Conservation (phyloP, 768 basidiomycete species). For the Obba rivulosa region DNA sequence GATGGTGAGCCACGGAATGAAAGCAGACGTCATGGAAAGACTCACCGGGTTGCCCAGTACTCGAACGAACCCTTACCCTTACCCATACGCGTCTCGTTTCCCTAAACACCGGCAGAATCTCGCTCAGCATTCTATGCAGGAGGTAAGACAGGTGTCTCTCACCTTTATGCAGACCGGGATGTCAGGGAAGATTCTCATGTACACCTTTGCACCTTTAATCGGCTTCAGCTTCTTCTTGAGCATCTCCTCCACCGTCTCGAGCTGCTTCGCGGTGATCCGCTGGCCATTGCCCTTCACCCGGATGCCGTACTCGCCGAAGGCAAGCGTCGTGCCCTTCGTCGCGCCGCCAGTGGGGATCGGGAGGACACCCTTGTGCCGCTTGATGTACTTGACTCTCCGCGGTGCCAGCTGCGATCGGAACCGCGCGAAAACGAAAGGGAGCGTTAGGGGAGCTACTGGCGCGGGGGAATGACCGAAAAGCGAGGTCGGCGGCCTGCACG, state of each 20-base stretch:
- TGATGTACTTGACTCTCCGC: slow-evolving; percentile 74
- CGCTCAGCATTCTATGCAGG: neutral
- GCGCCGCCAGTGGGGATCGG: slow-evolving; percentile 88
- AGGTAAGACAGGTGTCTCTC: slow-evolving; percentile 11
- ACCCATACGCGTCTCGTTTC: slow-evolving; percentile 99
- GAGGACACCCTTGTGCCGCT: slow-evolving; percentile 86
- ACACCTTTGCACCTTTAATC: slow-evolving; percentile 85
- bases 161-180: slow-evolving; percentile 97
- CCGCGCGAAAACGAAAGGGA: slow-evolving; percentile 18
- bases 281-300: slow-evolving; percentile 79
- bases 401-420: slow-evolving; percentile 65
- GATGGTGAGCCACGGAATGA: neutral
- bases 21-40: slow-evolving; percentile 2
- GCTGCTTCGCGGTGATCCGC: slow-evolving; percentile 84
- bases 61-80: slow-evolving; percentile 99
- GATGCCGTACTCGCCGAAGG: slow-evolving; percentile 90
- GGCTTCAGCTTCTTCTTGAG: slow-evolving; percentile 86
- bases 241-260: slow-evolving; percentile 80
- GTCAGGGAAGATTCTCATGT: slow-evolving; percentile 90
- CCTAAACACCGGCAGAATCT: slow-evolving; percentile 39
- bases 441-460: neutral
- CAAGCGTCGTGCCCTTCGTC: slow-evolving; percentile 87
- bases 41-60: slow-evolving; percentile 91
- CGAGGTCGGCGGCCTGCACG: slow-evolving; percentile 17
- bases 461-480: slow-evolving; percentile 1